Evolutionary conservation across 495 filamentous ascomycete species (phyloP).

Genomic region (Neurospora sublineolata): DNA sequence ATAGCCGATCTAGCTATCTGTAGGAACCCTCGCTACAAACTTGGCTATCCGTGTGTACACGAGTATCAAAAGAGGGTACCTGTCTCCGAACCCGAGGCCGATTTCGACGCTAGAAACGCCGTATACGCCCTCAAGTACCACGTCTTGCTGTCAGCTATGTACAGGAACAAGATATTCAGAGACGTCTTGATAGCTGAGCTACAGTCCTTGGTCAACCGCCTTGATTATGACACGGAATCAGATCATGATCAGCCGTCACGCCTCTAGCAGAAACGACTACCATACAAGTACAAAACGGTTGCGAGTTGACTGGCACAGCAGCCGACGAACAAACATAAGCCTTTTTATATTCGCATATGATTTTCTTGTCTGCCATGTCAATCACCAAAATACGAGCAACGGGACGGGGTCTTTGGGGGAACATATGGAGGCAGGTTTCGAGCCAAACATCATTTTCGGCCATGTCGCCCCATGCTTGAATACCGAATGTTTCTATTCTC

Average conservation of each 20-base stretch:
- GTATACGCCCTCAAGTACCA: constrained; percentile 18
- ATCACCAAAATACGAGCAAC: no score
- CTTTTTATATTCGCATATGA: not conserved
- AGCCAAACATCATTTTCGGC: not conserved
- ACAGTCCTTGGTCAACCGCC: not conserved
- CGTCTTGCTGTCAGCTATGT: constrained; percentile 2
- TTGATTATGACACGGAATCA: not conserved
- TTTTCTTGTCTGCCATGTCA: not conserved
- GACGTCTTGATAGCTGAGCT: not conserved
- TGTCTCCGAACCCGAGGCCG: constrained; percentile 19
- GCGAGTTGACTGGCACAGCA: not conserved
- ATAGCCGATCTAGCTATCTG: constrained; percentile 29
- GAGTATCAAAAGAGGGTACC: constrained; percentile 15
- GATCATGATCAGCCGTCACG: not conserved
- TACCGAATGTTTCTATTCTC: not conserved
- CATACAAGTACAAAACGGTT: not conserved
- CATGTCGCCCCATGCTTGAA: not conserved
- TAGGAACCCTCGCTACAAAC: constrained; percentile 14
- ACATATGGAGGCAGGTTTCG: no score
- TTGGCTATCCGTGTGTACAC: constrained; percentile 12
- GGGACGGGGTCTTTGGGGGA: no score
- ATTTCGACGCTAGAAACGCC: constrained; percentile 19
- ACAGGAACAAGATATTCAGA: not conserved
- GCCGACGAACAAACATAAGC: not conserved
- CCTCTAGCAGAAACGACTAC: not conserved